Evolutionary conservation across 768 basidiomycete species (phyloP).

Genomic region (Leccinum variicolor): DNA sequence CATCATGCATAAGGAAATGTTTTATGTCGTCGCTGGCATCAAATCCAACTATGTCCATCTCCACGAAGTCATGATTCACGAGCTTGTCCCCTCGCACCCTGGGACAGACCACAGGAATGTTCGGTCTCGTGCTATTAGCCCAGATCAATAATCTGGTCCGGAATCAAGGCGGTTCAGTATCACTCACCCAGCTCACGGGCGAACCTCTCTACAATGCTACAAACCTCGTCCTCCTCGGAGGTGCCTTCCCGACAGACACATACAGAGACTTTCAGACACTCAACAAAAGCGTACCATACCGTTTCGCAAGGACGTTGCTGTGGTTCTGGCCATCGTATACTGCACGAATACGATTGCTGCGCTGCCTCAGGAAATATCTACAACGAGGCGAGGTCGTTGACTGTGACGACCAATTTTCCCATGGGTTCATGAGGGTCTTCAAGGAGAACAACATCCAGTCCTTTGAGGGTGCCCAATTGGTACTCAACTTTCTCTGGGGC

Average conservation of each 20-base stretch:
- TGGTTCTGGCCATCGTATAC: constrained; percentile 12
- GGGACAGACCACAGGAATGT: constrained; percentile 6
- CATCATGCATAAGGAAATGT: constrained; percentile 7
- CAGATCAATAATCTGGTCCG: constrained; percentile 8
- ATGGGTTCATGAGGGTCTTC: constrained; percentile 16
- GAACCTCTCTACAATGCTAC: constrained; percentile 16
- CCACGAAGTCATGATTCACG: constrained; percentile 15
- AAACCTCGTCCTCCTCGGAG: constrained; percentile 20
- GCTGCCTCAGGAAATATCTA: constrained; percentile 10
- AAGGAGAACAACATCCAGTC: constrained; percentile 14
- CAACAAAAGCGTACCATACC: constrained; percentile 17
- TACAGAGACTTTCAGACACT: constrained; percentile 21
- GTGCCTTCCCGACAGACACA: constrained; percentile 15
- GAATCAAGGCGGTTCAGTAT: not conserved
- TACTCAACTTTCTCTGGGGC: constrained; percentile 21
- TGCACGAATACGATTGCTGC: constrained; percentile 12
- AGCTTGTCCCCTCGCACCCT: constrained; percentile 13
- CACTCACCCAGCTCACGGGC: constrained; percentile 15
- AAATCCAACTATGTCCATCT: constrained; percentile 3
- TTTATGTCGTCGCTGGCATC: constrained; percentile 13
- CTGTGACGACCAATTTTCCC: constrained; percentile 5
- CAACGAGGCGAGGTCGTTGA: constrained; percentile 5
- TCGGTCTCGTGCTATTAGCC: constrained; percentile 12
- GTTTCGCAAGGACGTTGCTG: constrained; percentile 12
- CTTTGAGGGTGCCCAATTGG: constrained; percentile 15